These are phyloP conservation scores for Aspergillus funiculosus DNA, from an alignment of 495 filamentous ascomycete species.

Conservation along the genomic window DNA sequence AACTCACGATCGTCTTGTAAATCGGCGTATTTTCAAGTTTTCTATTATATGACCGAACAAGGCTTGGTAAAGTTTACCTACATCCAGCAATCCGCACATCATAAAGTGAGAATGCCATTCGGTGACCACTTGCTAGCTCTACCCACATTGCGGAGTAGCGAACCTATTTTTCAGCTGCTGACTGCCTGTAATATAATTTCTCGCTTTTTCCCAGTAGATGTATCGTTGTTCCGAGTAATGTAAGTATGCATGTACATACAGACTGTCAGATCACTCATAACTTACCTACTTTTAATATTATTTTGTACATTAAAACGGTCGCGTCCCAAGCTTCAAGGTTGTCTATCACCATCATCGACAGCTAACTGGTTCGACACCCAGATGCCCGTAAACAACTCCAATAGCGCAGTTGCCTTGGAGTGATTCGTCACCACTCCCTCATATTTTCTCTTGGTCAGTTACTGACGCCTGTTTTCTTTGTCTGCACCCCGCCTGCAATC, in stretches of 20 bases:
- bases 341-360: slow-evolving; percentile 12
- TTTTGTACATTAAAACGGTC: no score
- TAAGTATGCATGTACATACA: slow-evolving; percentile 3
- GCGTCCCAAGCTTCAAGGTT: no score
- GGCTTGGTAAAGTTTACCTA: slow-evolving; percentile 4
- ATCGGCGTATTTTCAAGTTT: background rate
- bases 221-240: no score
- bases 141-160: slow-evolving; percentile 19
- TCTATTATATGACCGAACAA: background rate
- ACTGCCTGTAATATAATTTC: slow-evolving; percentile 16
- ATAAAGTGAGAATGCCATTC: slow-evolving; percentile 19
- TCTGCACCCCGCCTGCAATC: no score
- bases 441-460: no score
- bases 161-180: slow-evolving; percentile 22
- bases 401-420: slow-evolving; percentile 9
- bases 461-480: no score
- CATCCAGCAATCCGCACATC: slow-evolving; percentile 12
- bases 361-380: slow-evolving; percentile 16
- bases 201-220: background rate
- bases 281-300: no score
- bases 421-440: slow-evolving; percentile 1
- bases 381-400: slow-evolving; percentile 7
- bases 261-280: no score
- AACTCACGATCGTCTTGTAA: no score
- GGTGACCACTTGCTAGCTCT: slow-evolving; percentile 8